Base-by-base conservation (phyloP, 75 land plant genomes). In the Pseudotsuga menziesii region DNA sequence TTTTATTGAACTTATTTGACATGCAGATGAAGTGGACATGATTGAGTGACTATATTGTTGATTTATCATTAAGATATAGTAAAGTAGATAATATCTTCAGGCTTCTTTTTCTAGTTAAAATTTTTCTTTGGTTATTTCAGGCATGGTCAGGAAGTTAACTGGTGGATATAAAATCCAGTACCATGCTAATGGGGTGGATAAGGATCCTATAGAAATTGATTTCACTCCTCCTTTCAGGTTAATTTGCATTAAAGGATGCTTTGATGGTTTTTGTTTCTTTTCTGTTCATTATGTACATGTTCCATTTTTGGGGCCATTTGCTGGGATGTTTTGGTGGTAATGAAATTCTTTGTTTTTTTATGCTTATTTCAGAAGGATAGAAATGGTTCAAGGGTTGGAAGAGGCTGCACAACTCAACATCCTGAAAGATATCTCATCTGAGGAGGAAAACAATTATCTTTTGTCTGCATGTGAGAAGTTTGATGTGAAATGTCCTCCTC, bases 221-320 rank as follows among this genome's bases (percentile, higher is more conserved):
- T 96, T 96, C 69, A 91, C 98, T 29, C 98, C 98, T 13, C 98
- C 98, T 69, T 96, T 96, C 85, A 96, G 92, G 98, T 93, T 58
- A 58, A 2, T 41, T 39, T 29, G 26, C 59, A 1, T 15, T 74
- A 64, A 14, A 14, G 27, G 41, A 61, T 20, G 35, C 25, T 70
- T 12, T 17, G 52, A n/a, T 78, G 57, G 16, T 32, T 44, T 17
- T 69, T 16, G 27, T 8, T 59, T 70, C 1, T 41, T 17, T 23
- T 59, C 52, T 74, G 61, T 62, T 25, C 13, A 17, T 15, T 22
- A 56, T 79, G 9, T 36, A 13, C 0, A 57, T 56, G 36, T 61
- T 7, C 5, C 54, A 17, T n/a, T 7, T 15, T 69, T 22, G 39
- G 23, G 52, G 23, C 52, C 73, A 32, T 27, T 29, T 60, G 25